Conservation (phyloP, 805 yeast species). For the Torulaspora maleeae region DNA sequence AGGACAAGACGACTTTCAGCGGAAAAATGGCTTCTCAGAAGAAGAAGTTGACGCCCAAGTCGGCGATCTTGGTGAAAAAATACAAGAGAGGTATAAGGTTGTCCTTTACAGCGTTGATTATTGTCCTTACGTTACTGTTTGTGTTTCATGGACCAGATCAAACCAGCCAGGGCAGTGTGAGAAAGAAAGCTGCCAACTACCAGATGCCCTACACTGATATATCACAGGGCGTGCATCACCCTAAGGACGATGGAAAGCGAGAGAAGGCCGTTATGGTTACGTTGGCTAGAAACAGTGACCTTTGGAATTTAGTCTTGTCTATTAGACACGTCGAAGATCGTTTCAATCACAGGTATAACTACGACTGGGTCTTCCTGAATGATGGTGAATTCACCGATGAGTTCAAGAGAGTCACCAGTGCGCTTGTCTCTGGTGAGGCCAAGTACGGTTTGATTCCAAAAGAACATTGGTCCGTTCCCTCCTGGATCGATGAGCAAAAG, state of each 20-base stretch:
- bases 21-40: constrained; percentile 16
- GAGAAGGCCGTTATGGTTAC: constrained; percentile 67
- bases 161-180: background rate
- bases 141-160: constrained; percentile 8
- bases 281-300: constrained; percentile 63
- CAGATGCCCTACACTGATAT: constrained; percentile 31
- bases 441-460: constrained; percentile 58
- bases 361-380: constrained; percentile 78
- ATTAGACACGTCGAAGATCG: constrained; percentile 61
- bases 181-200: constrained; percentile 11
- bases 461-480: constrained; percentile 70
- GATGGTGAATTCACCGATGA: constrained; percentile 58
- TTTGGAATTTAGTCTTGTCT: constrained; percentile 52
- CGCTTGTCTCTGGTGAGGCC: constrained; percentile 54
- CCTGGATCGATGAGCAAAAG: constrained; percentile 51
- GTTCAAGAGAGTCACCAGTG: constrained; percentile 47
- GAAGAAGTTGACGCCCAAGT: constrained; percentile 33
- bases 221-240: constrained; percentile 30
- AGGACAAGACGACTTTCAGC: background rate
- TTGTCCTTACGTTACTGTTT: constrained; percentile 21
- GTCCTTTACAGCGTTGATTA: constrained; percentile 24
- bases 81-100: constrained; percentile 27
- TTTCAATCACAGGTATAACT: constrained; percentile 56
- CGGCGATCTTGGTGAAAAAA: constrained; percentile 30
- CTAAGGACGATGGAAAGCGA: constrained; percentile 34